These are phyloP conservation scores for Clarireedia paspali DNA, from an alignment of 2,329 filamentous ascomycete species.

Conservation along the genomic window DNA sequence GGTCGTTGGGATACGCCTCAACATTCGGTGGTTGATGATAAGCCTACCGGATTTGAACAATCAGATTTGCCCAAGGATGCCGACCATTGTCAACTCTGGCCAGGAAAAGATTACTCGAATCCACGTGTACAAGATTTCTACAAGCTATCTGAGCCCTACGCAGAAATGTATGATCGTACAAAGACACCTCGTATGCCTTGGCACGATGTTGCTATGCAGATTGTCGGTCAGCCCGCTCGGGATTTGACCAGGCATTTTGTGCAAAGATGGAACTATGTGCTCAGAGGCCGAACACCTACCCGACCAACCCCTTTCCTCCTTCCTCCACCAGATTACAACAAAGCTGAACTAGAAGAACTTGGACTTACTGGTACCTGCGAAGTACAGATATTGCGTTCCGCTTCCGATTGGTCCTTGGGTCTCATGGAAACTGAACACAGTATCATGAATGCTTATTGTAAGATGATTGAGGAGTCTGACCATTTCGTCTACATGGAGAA, in stretches of 20 bases:
- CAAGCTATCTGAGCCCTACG: conserved; percentile 85
- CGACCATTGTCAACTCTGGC: conserved; percentile 92
- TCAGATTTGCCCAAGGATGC: conserved; percentile 73
- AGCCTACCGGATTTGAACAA: conserved; percentile 86
- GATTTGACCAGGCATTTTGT: conserved; percentile 95
- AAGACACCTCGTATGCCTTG: conserved; percentile 92
- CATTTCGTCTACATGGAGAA: conserved; percentile 99
- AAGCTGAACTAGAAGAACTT: conserved; percentile 76
- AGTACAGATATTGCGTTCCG: conserved; percentile 89
- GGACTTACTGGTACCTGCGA: conserved; percentile 92
- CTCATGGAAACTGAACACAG: conserved; percentile 84
- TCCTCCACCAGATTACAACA: conserved; percentile 85
- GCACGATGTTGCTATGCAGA: conserved; percentile 97
- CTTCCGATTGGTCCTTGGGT: conserved; percentile 84
- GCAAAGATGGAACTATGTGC: conserved; percentile 95
- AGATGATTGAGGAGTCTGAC: conserved; percentile 89
- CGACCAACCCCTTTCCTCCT: conserved; percentile 88
- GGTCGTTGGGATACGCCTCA: conserved; percentile 96
- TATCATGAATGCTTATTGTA: conserved; percentile 91
- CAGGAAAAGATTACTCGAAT: conserved; percentile 97
- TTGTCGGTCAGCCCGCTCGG: conserved; percentile 89
- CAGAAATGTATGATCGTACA: conserved; percentile 95
- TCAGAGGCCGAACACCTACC: conserved; percentile 86
- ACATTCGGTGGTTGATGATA: conserved; percentile 85
- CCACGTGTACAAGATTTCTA: conserved; percentile 94